Evolutionary conservation across 306 rosid genomes (phyloP).

Genomic region (Acacia confusa): DNA sequence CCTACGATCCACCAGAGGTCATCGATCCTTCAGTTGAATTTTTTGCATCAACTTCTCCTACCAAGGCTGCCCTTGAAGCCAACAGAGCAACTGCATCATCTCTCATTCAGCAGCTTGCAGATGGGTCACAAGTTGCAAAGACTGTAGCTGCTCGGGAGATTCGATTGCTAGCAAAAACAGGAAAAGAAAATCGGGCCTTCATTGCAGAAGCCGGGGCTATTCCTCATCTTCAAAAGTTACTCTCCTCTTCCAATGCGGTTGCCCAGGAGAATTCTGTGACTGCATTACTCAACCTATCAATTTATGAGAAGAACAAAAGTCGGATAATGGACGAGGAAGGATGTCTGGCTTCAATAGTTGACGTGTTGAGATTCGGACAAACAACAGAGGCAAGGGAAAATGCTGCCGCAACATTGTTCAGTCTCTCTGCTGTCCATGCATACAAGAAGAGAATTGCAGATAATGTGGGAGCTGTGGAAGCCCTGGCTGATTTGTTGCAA

Average conservation of each 20-base stretch:
- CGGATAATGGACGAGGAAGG: constrained; percentile 75
- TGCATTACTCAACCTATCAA: constrained; percentile 81
- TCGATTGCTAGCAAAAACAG: constrained; percentile 79
- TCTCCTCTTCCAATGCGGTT: constrained; percentile 55
- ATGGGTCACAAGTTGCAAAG: constrained; percentile 57
- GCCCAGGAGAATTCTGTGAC: constrained; percentile 91
- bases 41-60: constrained; percentile 59
- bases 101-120: constrained; percentile 67
- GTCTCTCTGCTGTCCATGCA: constrained; percentile 83
- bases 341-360: constrained; percentile 64
- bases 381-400: constrained; percentile 85
- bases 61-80: constrained; percentile 66
- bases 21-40: constrained; percentile 51
- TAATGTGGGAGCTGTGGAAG: constrained; percentile 71
- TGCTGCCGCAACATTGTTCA: constrained; percentile 87
- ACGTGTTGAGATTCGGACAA: constrained; percentile 69
- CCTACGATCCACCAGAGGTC: constrained; percentile 63
- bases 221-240: constrained; percentile 63
- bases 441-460: constrained; percentile 78
- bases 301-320: constrained; percentile 74
- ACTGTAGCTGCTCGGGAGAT: constrained; percentile 84
- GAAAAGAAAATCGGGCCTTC: constrained; percentile 76
- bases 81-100: constrained; percentile 57
- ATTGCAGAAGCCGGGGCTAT: constrained; percentile 89
- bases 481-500: constrained; percentile 63